phyloP scores from a whole-genome alignment of 805 yeast species.

The Debaryomyces castellii region DNA sequence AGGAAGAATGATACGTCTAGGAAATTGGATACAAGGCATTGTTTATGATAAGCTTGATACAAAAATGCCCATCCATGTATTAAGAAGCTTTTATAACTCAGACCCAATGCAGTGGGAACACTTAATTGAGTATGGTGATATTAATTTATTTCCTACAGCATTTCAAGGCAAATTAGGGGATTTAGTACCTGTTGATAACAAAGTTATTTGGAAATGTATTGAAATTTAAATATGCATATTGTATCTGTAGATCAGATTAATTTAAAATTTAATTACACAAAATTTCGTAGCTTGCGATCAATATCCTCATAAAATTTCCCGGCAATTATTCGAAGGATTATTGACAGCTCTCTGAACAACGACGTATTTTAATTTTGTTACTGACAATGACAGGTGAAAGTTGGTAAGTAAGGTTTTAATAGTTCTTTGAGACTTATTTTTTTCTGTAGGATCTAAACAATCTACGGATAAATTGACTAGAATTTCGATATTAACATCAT shows the following conservation, averaged over 20 bases:
- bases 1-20: constrained; percentile 49
- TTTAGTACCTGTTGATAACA: constrained; percentile 4
- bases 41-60: constrained; percentile 24
- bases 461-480: constrained; percentile 16
- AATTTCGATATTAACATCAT: constrained; percentile 6
- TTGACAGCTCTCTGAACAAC: background rate
- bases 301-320: constrained; percentile 2
- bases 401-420: constrained; percentile 34
- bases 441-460: background rate
- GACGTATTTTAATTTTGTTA: background rate
- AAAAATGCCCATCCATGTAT: constrained; percentile 25
- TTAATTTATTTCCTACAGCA: constrained; percentile 21
- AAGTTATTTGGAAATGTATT: constrained; percentile 21
- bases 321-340: background rate
- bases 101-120: constrained; percentile 17
- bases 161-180: constrained; percentile 15
- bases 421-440: background rate
- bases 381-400: constrained; percentile 46
- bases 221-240: constrained; percentile 12
- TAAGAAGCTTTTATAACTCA: constrained; percentile 20
- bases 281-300: background rate
- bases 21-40: constrained; percentile 54
- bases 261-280: background rate
- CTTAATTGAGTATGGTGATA: constrained; percentile 26
- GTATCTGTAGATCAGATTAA: background rate